Conservation (phyloP, 306 rosid genomes). For the Rosa lucieae region DNA sequence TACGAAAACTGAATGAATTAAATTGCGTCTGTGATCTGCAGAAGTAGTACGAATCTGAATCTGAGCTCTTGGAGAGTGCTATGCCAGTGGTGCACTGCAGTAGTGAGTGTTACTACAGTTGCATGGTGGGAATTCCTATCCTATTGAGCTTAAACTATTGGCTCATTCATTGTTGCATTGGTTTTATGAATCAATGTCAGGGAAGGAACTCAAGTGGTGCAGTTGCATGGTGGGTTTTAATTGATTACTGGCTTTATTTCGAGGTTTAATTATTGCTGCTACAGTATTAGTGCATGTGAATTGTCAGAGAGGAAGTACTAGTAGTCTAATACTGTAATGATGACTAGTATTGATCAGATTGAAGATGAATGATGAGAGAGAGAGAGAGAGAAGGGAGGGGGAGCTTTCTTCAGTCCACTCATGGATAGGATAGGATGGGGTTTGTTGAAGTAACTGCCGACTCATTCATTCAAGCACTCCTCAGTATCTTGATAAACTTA, state of each 20-base stretch:
- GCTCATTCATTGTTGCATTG: background rate
- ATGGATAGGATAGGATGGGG: constrained; percentile 40
- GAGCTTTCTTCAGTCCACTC: constrained; percentile 63
- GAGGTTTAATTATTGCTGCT: background rate
- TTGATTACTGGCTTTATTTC: background rate
- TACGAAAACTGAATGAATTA: background rate
- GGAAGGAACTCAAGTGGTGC: constrained; percentile 8
- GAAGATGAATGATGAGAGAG: background rate
- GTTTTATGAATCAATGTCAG: constrained; percentile 13
- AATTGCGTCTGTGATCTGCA: background rate
- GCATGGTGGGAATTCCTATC: background rate
- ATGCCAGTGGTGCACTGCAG: background rate
- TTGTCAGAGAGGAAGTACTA: background rate
- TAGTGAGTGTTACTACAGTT: background rate
- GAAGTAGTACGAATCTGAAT: background rate
- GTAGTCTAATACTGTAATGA: background rate
- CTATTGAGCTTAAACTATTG: background rate
- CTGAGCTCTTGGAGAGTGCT: background rate
- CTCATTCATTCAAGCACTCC: constrained; percentile 52
- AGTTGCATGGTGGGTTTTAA: constrained; percentile 11
- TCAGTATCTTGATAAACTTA: constrained; percentile 23
- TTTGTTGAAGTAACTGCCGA: constrained; percentile 54
- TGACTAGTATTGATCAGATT: background rate
- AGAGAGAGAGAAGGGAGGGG: constrained; percentile 21
- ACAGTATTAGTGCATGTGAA: constrained; percentile 4